Evolutionary conservation across 352 stramenopile species (phyloP), one percentile per base, ranked within the genome.

Genomic region (Pythium guiyangense): DNA sequence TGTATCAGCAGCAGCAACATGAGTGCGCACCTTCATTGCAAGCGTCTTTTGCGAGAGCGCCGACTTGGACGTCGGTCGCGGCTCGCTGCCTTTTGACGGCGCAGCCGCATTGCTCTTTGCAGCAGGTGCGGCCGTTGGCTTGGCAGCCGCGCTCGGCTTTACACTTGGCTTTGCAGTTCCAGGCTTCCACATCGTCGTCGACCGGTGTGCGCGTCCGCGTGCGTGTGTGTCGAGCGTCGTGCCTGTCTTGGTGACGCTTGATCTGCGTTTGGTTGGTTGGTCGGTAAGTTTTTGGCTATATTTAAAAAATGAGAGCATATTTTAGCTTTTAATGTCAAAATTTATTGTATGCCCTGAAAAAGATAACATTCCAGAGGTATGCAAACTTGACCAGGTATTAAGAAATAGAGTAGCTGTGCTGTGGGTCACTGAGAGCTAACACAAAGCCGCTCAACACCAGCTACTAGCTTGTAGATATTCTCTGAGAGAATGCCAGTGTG

Each of bases 1-100:
- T 10, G 29, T 11, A 37, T 6, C 8, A n/a, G 40, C 17, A 25
- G 40, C 40, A 46, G 9, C 6, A 37, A 29, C 26, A 8, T 10
- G 25, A 17, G 26, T 35, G 12, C 48, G n/a, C 51, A 81, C 75
- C 77, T 94, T 94, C 84, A 94, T 94, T 18, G 84, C 84, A 39
- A 94, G 67, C 40, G 84, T 94, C 64, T 94, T 94, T 61, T 90
- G 78, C 35, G 84, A 90, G 27, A 94, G 68, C 52, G 63, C 54
- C 0, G 73, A 62, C 54, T 83, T 83, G 62, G 73, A 64, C 27
- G 70, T 77, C 40, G 71, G 11, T 12, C 68, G 62, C 58, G 63
- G 55, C 18, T 64, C 58, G 25, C 56, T 52, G 29, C 29, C 39
- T 15, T 11, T 40, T 4, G 50, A 31, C 27, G 63, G 43, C 40